These are phyloP conservation scores for Apiotrichum gracile DNA, from an alignment of 1,284 basidiomycete species.

Conservation along the genomic window DNA sequence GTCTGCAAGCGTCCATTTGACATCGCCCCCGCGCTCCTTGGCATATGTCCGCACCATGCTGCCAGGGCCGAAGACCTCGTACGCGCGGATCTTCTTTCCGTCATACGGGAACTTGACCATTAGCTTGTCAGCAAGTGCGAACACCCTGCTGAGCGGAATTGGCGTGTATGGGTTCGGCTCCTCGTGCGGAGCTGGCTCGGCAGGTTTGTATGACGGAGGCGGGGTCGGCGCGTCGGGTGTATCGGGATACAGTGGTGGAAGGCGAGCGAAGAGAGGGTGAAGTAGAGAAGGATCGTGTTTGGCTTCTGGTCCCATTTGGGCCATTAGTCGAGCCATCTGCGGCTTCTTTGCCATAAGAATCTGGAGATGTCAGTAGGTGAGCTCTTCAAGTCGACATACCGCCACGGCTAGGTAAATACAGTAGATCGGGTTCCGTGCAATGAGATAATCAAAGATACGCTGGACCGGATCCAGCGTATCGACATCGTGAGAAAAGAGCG, in stretches of 20 bases:
- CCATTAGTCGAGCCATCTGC: constrained; percentile 34
- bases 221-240: constrained; percentile 22
- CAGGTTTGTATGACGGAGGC: neutral
- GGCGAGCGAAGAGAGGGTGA: constrained; percentile 68
- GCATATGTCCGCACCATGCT: constrained; percentile 41
- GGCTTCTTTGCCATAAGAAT: constrained; percentile 45
- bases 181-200: constrained; percentile 8
- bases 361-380: constrained; percentile 20
- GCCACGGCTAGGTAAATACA: constrained; percentile 76
- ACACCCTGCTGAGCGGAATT: constrained; percentile 37
- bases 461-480: constrained; percentile 77
- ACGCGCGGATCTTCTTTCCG: constrained; percentile 29
- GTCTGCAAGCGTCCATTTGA: constrained; percentile 14
- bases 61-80: constrained; percentile 38
- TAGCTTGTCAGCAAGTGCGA: constrained; percentile 36
- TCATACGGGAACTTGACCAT: constrained; percentile 37
- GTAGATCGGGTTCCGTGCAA: constrained; percentile 71
- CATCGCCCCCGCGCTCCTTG: no score
- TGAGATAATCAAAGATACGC: constrained; percentile 79
- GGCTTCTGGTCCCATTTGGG: constrained; percentile 31
- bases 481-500: constrained; percentile 84
- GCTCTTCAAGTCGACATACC: constrained; percentile 47
- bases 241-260: constrained; percentile 59
- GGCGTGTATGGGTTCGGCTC: constrained; percentile 36
- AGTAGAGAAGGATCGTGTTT: constrained; percentile 48